Conservation (phyloP, 176 grass and related monocot genomes). For the Oryza meyeriana region DNA sequence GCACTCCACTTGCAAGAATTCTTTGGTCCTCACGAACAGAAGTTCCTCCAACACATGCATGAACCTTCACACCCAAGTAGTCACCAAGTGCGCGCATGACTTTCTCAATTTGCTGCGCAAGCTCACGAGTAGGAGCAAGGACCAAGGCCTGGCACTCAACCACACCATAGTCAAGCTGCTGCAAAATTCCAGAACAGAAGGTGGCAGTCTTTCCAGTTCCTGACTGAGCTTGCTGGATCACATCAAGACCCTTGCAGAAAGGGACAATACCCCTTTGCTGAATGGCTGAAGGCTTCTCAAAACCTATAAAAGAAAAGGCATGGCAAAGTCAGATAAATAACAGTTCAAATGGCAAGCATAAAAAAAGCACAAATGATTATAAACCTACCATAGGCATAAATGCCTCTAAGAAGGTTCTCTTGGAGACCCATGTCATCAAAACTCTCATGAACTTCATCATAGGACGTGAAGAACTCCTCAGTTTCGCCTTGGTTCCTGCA, state of each 20-base stretch:
- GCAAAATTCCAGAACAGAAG: constrained; percentile 89
- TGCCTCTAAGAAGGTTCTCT: constrained; percentile 90
- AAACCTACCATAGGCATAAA: constrained; percentile 79
- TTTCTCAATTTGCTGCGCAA: constrained; percentile 94
- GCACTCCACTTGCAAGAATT: constrained; percentile 78
- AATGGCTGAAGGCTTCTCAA: constrained; percentile 94
- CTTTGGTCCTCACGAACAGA: constrained; percentile 90
- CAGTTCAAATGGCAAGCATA: neutral
- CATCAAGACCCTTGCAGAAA: constrained; percentile 94
- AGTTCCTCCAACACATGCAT: constrained; percentile 87
- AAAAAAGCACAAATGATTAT: neutral
- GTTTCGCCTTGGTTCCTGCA: constrained; percentile 56
- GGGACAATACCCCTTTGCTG: constrained; percentile 93
- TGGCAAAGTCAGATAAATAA: neutral
- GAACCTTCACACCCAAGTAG: constrained; percentile 89
- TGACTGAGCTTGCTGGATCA: constrained; percentile 93
- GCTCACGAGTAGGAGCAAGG: constrained; percentile 87
- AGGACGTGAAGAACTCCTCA: constrained; percentile 81
- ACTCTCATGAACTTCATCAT: constrained; percentile 83
- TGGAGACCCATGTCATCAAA: constrained; percentile 97
- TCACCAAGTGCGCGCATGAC: constrained; percentile 93
- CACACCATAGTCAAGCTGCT: constrained; percentile 85
- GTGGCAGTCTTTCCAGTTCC: constrained; percentile 96
- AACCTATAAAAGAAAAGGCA: constrained; percentile 50
- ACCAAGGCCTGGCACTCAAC: constrained; percentile 92